A percentile compares a stretch with the other conserved stretches of the same genome.
Evolutionary conservation across 768 basidiomycete genomes (phyloP).

Genomic region (Saitozyma podzolica): DNA sequence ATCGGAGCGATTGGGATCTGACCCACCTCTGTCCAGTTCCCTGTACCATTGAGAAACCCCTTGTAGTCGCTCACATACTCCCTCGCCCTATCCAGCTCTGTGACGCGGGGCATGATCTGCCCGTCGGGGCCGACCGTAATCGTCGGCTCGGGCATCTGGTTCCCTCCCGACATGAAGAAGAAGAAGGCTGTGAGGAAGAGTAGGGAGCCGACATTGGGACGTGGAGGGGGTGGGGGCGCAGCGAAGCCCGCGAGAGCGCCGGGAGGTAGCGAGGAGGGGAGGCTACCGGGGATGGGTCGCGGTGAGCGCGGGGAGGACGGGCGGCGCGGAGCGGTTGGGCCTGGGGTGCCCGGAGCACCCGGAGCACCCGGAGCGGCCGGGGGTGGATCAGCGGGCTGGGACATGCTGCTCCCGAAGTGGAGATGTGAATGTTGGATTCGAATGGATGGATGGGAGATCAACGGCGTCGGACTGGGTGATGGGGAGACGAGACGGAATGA

Average conservation of each 20-base stretch:
- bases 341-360: no score
- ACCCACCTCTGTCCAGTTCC: constrained; percentile 41
- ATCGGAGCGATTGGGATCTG: constrained; percentile 3
- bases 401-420: no score
- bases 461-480: no score
- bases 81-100: constrained; percentile 35
- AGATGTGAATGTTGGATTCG: no score
- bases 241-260: constrained; percentile 11
- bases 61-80: constrained; percentile 31
- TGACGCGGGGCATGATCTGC: constrained; percentile 26
- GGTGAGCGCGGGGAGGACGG: background rate
- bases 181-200: constrained; percentile 51
- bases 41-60: constrained; percentile 34
- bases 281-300: constrained; percentile 6
- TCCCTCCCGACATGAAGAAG: constrained; percentile 49
- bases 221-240: constrained; percentile 19
- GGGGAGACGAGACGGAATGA: no score
- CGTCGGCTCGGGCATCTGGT: constrained; percentile 13
- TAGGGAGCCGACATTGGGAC: constrained; percentile 42
- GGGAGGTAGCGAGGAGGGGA: constrained; percentile 9
- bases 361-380: no score
- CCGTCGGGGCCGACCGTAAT: constrained; percentile 38
- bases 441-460: no score
- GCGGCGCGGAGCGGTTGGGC: no score
- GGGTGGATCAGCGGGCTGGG: no score